phyloP scores from a whole-genome alignment of 2,329 filamentous ascomycete species.

The Fusarium proliferatum region DNA sequence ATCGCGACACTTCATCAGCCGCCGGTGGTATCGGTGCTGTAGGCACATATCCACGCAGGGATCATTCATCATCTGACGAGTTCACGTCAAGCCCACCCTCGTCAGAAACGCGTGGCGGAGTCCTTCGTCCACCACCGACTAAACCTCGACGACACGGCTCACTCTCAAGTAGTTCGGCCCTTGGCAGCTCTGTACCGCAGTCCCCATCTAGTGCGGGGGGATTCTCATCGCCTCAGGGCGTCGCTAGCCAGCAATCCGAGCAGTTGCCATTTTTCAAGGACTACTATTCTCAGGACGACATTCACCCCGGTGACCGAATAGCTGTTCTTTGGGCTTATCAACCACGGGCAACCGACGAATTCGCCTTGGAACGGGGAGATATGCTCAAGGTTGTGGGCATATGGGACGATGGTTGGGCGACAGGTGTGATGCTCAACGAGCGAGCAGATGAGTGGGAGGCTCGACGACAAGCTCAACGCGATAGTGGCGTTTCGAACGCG shows the following conservation, averaged over 20 bases:
- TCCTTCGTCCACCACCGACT: constrained; percentile 68
- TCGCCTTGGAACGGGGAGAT: constrained; percentile 90
- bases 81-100: constrained; percentile 74
- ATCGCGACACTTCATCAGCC: constrained; percentile 54
- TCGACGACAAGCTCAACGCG: constrained; percentile 80
- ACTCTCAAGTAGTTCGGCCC: constrained; percentile 83
- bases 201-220: constrained; percentile 79
- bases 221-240: constrained; percentile 85
- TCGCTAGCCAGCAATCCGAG: constrained; percentile 91
- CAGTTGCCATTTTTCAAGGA: constrained; percentile 97
- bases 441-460: constrained; percentile 90
- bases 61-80: constrained; percentile 76
- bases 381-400: constrained; percentile 99
- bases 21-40: constrained; percentile 55
- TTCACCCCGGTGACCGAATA: constrained; percentile 90
- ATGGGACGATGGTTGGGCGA: constrained; percentile 99
- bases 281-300: constrained; percentile 97
- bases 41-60: constrained; percentile 62
- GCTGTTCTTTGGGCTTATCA: constrained; percentile 97
- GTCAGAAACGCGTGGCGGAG: constrained; percentile 68
- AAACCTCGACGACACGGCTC: constrained; percentile 82
- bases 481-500: constrained; percentile 91
- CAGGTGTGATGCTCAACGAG: constrained; percentile 84
- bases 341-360: constrained; percentile 92
- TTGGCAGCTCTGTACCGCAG: constrained; percentile 76